Base-by-base conservation (phyloP, 495 filamentous ascomycete species). In the Xylaria acuta region DNA sequence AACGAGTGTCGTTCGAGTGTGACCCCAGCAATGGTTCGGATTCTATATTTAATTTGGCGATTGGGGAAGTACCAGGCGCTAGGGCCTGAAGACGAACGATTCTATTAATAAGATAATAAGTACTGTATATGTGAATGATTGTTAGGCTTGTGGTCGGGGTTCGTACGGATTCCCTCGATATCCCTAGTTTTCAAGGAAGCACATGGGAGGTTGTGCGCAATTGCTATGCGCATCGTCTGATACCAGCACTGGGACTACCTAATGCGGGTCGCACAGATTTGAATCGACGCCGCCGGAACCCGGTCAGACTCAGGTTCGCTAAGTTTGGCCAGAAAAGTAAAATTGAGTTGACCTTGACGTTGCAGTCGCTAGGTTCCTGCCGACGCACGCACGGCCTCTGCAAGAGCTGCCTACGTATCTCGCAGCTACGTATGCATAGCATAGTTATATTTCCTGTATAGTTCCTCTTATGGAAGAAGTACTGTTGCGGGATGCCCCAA, bases 331-430 rank as follows among this genome's bases (percentile, higher is more conserved):
- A 54, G 36, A 59, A 60, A 60, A 22, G 36, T 36, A 43, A 58
- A 43, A 43, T 12, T 9, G 18, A 49, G 14, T 62, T 32, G 40
- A 59, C 12, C 16, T 60, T 38, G 18, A 69, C 9, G 67, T 60
- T 69, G 18, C 67, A 69, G 54, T 69, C 67, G 67, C 67, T 69
- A 69, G 67, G 53, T 20, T 69, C 40, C 22, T 69, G 67, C 67
- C 67, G 67, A 56, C 65, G 65, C 49, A 60, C 66, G 66, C 51
- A 69, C 67, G 67, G 54, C 18, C 67, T 59, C 67, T 62, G 53
- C 67, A 62, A 60, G 56, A 67, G 49, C 36, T 67, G 20, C 47
- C 65, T 54, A 43, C 36, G 65, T 56, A 67, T 67, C 49, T 67
- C 65, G 65, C 65, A 67, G 65, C n/a, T n/a, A n/a, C n/a, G 34